These are phyloP conservation scores for Mycosphaerelloides madeirae DNA, from an alignment of 2,329 filamentous ascomycete genomes.

Conservation along the genomic window DNA sequence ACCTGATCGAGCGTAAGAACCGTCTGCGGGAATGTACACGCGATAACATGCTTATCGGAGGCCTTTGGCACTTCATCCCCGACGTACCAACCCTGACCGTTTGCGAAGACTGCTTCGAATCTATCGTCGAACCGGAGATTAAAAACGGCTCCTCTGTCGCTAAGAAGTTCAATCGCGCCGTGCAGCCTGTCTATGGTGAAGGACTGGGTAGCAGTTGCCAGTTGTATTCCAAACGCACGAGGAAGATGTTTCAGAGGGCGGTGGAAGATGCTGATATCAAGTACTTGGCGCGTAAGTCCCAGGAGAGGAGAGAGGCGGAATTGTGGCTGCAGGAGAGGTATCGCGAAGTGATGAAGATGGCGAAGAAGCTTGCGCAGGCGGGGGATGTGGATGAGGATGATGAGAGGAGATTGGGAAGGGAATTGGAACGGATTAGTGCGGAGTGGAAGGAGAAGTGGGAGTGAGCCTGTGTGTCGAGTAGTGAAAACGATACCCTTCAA, in stretches of 20 bases:
- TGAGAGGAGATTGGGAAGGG: conserved; percentile 53
- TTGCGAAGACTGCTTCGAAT: conserved; percentile 80
- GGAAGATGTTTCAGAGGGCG: conserved; percentile 63
- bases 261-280: conserved; percentile 62
- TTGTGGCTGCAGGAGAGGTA: conserved; percentile 55
- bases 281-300: conserved; percentile 59
- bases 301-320: conserved; percentile 55
- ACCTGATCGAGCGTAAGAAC: conserved; percentile 57
- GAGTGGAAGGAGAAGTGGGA: conserved; percentile 52
- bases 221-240: conserved; percentile 76
- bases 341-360: conserved; percentile 27
- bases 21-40: conserved; percentile 60
- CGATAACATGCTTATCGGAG: conserved; percentile 58
- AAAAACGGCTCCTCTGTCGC: conserved; percentile 54
- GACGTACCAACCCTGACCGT: conserved; percentile 68
- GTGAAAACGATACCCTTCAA: too few relatives aligned
- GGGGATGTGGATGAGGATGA: conserved; percentile 45
- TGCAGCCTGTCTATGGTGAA: conserved; percentile 51
- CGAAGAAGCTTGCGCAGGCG: conserved; percentile 38
- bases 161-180: conserved; percentile 59
- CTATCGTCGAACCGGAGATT: conserved; percentile 67
- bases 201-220: conserved; percentile 59
- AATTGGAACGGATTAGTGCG: conserved; percentile 46
- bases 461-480: too few relatives aligned
- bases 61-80: conserved; percentile 73